A percentile compares a stretch with the other conserved stretches of the same genome.
phyloP scores from a whole-genome alignment of 306 rosid genomes.

The Parietaria judaica region DNA sequence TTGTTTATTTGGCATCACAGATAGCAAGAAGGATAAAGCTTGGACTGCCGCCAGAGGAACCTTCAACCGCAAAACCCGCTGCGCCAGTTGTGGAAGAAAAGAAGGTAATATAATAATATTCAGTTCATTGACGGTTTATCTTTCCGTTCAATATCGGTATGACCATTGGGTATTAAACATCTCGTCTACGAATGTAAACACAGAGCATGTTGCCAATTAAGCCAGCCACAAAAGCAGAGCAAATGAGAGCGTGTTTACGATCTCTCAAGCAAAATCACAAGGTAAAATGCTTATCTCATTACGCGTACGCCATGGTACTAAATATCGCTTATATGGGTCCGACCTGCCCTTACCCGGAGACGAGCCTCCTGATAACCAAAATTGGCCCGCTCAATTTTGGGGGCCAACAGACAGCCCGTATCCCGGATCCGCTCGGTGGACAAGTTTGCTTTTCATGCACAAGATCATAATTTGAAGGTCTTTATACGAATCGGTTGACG shows the following conservation, averaged over 20 bases:
- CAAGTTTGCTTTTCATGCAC: neutral
- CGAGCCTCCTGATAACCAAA: too few species aligned
- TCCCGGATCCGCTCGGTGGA: too few species aligned
- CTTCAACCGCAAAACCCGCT: slow-evolving; percentile 57
- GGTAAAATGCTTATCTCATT: slow-evolving; percentile 42
- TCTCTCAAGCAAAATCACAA: slow-evolving; percentile 87
- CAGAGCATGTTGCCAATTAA: slow-evolving; percentile 69
- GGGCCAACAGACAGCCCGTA: too few species aligned
- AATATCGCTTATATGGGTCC: neutral
- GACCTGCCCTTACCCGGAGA: too few species aligned
- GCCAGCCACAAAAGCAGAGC: slow-evolving; percentile 85
- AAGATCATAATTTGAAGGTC: neutral
- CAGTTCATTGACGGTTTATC: slow-evolving; percentile 16
- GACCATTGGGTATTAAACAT: slow-evolving; percentile 2
- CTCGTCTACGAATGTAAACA: slow-evolving; percentile 17
- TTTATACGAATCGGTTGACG: neutral
- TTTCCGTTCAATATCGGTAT: neutral
- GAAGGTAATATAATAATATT: slow-evolving; percentile 36
- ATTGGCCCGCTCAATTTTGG: too few species aligned
- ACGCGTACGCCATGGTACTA: neutral
- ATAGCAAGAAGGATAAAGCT: slow-evolving; percentile 89
- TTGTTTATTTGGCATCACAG: slow-evolving; percentile 31
- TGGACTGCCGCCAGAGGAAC: slow-evolving; percentile 80
- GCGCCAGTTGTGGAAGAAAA: slow-evolving; percentile 79
- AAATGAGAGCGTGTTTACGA: slow-evolving; percentile 90